phyloP scores from a whole-genome alignment of 225 moss, liverwort and hornwort genomes.

The Polytrichum formosum region DNA sequence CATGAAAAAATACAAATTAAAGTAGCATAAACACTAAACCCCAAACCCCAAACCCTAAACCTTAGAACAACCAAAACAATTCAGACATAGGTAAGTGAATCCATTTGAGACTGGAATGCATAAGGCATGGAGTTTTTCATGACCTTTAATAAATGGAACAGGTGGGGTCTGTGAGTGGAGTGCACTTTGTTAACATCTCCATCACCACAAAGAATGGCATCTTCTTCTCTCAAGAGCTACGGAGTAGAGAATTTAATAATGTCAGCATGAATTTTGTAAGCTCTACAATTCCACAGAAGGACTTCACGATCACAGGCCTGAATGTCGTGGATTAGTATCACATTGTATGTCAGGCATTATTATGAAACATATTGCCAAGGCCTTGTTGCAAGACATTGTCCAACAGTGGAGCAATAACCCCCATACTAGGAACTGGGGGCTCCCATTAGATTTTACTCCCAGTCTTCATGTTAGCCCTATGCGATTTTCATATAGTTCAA shows the following conservation, averaged over 20 bases:
- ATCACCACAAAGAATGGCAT: constrained; percentile 47
- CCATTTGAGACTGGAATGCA: too few relatives aligned
- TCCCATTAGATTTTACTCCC: constrained; percentile 36
- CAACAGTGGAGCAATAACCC: constrained; percentile 28
- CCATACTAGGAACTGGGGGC: constrained; percentile 10
- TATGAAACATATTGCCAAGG: constrained; percentile 29
- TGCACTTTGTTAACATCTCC: constrained; percentile 48
- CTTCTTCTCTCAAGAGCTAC: constrained; percentile 25
- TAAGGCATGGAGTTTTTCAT: too few relatives aligned
- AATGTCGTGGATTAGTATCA: constrained; percentile 45
- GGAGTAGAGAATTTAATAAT: constrained; percentile 22
- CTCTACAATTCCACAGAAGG: constrained; percentile 10
- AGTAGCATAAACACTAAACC: too few relatives aligned
- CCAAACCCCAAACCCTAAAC: background rate
- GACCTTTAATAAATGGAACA: background rate
- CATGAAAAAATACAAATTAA: too few relatives aligned
- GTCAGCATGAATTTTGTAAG: constrained; percentile 19
- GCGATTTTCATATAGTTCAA: background rate
- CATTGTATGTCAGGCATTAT: constrained; percentile 44
- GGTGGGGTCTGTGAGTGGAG: constrained; percentile 32
- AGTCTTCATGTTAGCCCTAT: background rate
- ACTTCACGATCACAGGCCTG: constrained; percentile 53
- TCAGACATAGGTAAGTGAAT: too few relatives aligned
- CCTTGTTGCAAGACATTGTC: constrained; percentile 23
- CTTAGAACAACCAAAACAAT: background rate